Conservation (phyloP, 805 yeast species). For the Alloascoidea hylecoeti region DNA sequence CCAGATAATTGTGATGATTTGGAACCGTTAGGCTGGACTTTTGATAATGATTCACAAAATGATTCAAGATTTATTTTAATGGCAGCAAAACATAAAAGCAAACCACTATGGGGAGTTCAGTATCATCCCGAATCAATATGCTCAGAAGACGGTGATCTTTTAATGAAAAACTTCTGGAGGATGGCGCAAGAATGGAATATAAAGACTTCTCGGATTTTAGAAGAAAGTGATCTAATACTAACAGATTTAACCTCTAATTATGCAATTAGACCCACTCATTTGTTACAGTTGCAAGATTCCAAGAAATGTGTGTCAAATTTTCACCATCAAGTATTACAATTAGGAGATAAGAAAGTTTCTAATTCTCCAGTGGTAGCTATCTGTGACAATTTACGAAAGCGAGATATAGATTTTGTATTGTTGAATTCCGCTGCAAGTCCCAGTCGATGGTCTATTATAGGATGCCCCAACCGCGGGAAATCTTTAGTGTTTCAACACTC, state of each 20-base stretch:
- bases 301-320: conserved; percentile 2
- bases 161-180: conserved; percentile 51
- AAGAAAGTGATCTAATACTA: neutral
- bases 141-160: conserved; percentile 45
- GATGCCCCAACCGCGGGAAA: conserved; percentile 35
- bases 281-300: neutral
- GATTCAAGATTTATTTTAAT: conserved; percentile 35
- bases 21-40: conserved; percentile 50
- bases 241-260: neutral
- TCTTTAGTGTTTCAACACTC: conserved; percentile 12
- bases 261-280: neutral
- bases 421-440: conserved; percentile 74
- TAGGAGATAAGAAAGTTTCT: conserved; percentile 12
- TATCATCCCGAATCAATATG: conserved; percentile 96
- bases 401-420: conserved; percentile 33
- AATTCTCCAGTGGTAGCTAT: no score
- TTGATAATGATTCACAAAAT: conserved; percentile 19
- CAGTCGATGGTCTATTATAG: conserved; percentile 82
- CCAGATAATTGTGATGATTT: conserved; percentile 17
- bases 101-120: conserved; percentile 87
- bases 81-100: conserved; percentile 54
- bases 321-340: conserved; percentile 1
- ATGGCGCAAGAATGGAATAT: conserved; percentile 25
- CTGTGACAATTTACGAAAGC: conserved; percentile 29
- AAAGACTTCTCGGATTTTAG: neutral